A percentile compares a stretch with the other conserved stretches of the same genome.
Evolutionary conservation across 2,329 filamentous ascomycete species (phyloP).

Genomic region (Cytospora chrysosperma): DNA sequence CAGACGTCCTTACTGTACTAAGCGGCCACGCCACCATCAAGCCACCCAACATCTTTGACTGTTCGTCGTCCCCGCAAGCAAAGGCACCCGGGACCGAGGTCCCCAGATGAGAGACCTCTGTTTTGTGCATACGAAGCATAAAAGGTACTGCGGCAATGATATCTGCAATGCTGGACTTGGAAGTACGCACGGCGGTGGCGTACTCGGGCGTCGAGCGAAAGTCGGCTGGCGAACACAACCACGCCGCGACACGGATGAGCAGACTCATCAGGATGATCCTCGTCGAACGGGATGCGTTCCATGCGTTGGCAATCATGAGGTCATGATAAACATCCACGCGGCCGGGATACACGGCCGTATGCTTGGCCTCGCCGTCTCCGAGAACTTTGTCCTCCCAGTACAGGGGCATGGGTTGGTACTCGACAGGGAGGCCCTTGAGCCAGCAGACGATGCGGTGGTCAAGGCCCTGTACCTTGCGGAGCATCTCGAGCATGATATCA

Average conservation of each 20-base stretch:
- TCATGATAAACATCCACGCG: conserved; percentile 59
- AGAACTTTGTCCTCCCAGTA: conserved; percentile 56
- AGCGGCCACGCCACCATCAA: conserved; percentile 62
- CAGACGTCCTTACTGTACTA: conserved; percentile 53
- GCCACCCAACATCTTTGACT: conserved; percentile 55
- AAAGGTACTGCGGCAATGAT: conserved; percentile 60
- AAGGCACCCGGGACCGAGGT: conserved; percentile 40
- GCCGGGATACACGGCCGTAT: conserved; percentile 56
- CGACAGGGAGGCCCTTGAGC: conserved; percentile 48
- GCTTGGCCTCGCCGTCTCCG: conserved; percentile 48
- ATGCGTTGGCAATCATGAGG: conserved; percentile 55
- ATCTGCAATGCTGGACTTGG: conserved; percentile 53
- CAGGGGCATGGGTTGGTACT: conserved; percentile 51
- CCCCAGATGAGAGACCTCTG: neutral
- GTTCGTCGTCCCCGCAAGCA: conserved; percentile 48
- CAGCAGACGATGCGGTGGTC: conserved; percentile 56
- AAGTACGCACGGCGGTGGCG: conserved; percentile 50
- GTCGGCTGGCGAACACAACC: conserved; percentile 59
- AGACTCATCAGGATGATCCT: conserved; percentile 55
- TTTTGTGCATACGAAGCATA: conserved; percentile 55
- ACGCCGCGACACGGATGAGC: conserved; percentile 58
- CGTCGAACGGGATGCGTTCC: conserved; percentile 54
- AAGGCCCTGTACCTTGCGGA: conserved; percentile 49
- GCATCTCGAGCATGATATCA: conserved; percentile 51
- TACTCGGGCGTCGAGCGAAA: conserved; percentile 64